Conservation (phyloP, 2,329 filamentous ascomycete species). For the Talaromyces sp. region DNA sequence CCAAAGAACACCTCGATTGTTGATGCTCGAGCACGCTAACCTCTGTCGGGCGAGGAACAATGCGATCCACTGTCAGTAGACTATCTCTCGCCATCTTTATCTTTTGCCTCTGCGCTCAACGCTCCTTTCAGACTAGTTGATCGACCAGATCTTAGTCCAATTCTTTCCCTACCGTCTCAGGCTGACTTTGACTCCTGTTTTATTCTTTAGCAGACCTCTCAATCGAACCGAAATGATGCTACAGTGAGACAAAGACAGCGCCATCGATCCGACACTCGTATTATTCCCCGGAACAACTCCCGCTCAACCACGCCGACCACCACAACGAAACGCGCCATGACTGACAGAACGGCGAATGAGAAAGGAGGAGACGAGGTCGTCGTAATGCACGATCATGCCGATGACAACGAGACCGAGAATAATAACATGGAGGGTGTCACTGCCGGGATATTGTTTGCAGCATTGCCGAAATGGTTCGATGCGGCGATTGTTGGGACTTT, state of each 20-base stretch:
- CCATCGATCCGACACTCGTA: neutral
- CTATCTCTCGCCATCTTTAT: neutral
- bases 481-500: constrained; percentile 70
- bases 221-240: neutral
- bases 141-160: constrained; percentile 1
- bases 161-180: neutral
- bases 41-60: neutral
- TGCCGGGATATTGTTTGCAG: constrained; percentile 27
- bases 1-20: too few species aligned
- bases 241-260: neutral
- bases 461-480: constrained; percentile 61
- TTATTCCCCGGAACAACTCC: neutral
- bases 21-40: neutral
- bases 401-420: neutral
- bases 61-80: constrained; percentile 1
- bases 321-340: neutral
- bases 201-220: neutral
- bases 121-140: neutral
- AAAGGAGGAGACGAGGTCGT: constrained; percentile 13
- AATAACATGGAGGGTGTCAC: constrained; percentile 22
- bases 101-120: neutral
- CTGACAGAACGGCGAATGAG: constrained; percentile 6
- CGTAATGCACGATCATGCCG: neutral
- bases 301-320: neutral
- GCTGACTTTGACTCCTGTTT: neutral